Percentiles rank a stretch among this genome's conserved stretches.
Evolutionary conservation across 2,329 filamentous ascomycete genomes (phyloP).

Genomic region (Sphaerulina vaccinii): DNA sequence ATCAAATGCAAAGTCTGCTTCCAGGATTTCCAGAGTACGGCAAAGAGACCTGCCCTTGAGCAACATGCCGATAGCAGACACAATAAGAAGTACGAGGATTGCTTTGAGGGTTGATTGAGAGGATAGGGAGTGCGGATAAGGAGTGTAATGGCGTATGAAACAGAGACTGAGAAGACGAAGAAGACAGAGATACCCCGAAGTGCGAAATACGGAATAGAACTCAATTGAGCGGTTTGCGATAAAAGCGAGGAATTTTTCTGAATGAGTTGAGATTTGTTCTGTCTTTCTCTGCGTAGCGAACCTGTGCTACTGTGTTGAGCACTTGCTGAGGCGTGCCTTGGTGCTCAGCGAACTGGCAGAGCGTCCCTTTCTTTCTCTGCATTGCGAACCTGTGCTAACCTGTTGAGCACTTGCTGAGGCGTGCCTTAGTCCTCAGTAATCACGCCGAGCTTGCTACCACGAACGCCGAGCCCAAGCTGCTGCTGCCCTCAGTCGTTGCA

Average conservation of each 20-base stretch:
- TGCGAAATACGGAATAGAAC: constrained; percentile 11
- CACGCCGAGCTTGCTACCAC: no score
- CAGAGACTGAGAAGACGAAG: not conserved
- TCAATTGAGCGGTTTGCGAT: not conserved
- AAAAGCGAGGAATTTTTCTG: no score
- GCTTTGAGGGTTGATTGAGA: constrained; percentile 53
- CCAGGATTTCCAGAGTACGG: constrained; percentile 75
- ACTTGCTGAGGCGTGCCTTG: no score
- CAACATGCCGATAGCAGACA: constrained; percentile 76
- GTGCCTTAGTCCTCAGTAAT: no score
- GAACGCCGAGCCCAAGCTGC: no score
- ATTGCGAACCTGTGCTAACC: no score
- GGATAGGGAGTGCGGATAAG: not conserved
- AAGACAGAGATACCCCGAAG: constrained; percentile 8
- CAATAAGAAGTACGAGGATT: constrained; percentile 68
- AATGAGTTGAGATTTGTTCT: no score
- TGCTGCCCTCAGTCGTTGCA: no score
- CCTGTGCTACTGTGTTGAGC: no score
- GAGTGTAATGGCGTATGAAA: constrained; percentile 6
- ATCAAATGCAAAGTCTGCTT: constrained; percentile 77
- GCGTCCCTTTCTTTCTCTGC: no score
- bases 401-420: no score
- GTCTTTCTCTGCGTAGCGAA: not conserved
- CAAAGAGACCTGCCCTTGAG: constrained; percentile 67
- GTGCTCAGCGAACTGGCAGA: no score